These are phyloP conservation scores for Austroboletus novae-zelandiae DNA, from an alignment of 1,284 basidiomycete species.

Conservation along the genomic window DNA sequence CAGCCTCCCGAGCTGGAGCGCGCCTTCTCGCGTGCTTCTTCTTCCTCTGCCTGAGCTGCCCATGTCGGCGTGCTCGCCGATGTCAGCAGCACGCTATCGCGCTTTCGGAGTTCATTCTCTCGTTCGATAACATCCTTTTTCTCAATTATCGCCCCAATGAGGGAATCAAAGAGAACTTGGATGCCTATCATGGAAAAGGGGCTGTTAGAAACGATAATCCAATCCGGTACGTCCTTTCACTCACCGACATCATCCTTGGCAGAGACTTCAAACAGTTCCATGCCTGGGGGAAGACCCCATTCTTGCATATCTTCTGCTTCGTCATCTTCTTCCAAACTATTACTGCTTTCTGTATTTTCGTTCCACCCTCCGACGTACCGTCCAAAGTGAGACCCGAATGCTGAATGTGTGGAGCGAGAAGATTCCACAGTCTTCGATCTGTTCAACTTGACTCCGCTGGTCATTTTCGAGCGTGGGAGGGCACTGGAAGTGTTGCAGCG, in stretches of 20 bases:
- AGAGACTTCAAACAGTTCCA: slow-evolving; percentile 84
- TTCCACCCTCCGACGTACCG: slow-evolving; percentile 48
- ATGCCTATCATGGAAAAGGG: slow-evolving; percentile 54
- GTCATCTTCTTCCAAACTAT: slow-evolving; percentile 65
- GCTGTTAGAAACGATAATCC: slow-evolving; percentile 8
- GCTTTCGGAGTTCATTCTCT: slow-evolving; percentile 73
- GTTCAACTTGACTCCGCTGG: slow-evolving; percentile 34
- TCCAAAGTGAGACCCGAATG: slow-evolving; percentile 54
- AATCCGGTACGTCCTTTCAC: slow-evolving; percentile 21
- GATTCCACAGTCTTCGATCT: slow-evolving; percentile 48
- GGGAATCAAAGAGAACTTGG: slow-evolving; percentile 67
- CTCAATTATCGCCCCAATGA: slow-evolving; percentile 75
- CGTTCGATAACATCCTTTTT: slow-evolving; percentile 74
- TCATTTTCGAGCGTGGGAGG: slow-evolving; percentile 39
- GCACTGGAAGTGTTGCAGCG: slow-evolving; percentile 47
- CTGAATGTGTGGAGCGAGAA: slow-evolving; percentile 48
- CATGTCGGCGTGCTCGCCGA: slow-evolving; percentile 61
- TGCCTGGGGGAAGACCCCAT: slow-evolving; percentile 76
- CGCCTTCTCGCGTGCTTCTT: slow-evolving; percentile 71
- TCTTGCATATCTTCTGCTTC: slow-evolving; percentile 58
- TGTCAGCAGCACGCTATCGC: slow-evolving; percentile 76
- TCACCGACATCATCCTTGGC: slow-evolving; percentile 79
- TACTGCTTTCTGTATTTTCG: slow-evolving; percentile 58
- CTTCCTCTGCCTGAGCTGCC: slow-evolving; percentile 76
- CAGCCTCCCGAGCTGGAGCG: slow-evolving; percentile 49